Conservation (phyloP, 805 yeast species). For the Schwanniomyces pseudopolymorphus region DNA sequence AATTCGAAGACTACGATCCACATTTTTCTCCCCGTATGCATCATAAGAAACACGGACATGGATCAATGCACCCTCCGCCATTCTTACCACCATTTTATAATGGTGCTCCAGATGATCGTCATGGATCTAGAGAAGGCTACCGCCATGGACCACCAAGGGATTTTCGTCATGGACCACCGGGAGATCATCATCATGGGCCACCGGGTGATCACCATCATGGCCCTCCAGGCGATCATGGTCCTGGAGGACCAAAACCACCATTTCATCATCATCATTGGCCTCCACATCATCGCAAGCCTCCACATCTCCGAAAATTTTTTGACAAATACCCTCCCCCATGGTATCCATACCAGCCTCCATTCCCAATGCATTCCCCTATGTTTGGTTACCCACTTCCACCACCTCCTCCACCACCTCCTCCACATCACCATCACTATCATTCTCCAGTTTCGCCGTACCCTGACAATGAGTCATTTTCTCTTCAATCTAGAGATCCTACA, state of each 20-base stretch:
- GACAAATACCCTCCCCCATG: conserved; percentile 2
- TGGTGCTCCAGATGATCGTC: background rate
- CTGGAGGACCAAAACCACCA: background rate
- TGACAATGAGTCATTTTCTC: background rate
- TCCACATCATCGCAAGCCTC: background rate
- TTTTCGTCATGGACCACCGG: background rate
- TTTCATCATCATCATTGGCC: conserved; percentile 2
- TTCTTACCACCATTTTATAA: background rate
- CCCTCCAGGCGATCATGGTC: background rate
- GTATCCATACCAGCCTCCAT: conserved; percentile 4
- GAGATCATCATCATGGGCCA: background rate
- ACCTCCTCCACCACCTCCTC: conserved; percentile 4
- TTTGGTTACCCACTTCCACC: conserved; percentile 2
- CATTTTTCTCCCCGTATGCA: conserved; percentile 1
- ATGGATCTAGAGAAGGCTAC: background rate
- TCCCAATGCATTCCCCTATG: conserved; percentile 5
- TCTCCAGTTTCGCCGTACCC: background rate
- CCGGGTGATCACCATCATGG: background rate
- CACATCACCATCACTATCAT: conserved; percentile 6
- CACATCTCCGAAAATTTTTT: conserved; percentile 3
- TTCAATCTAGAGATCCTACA: background rate
- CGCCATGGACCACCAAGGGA: background rate
- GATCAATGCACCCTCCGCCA: background rate
- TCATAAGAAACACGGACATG: background rate
- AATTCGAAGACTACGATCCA: background rate